Base-by-base conservation (phyloP, 2,329 filamentous ascomycete genomes). In the Thermothelomyces thermophilus region DNA sequence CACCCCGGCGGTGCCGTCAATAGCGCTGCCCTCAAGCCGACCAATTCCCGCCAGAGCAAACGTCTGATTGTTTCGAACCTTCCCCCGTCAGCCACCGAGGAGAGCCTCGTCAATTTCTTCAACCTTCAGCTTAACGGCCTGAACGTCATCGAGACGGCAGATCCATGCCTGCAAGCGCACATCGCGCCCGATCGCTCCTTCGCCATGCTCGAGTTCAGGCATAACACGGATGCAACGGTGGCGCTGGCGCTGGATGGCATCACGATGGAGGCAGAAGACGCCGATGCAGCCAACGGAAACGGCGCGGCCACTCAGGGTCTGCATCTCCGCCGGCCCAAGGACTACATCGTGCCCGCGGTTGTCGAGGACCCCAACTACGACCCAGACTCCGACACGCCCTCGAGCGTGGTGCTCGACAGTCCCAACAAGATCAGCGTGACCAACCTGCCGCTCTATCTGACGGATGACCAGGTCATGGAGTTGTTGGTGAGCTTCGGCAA, bases 51-150 rank as follows among this genome's bases (percentile, higher is more conserved):
- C 57, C 93, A 98, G 70, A 84, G 90, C 45, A 97, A 94, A 73
- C 87, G 94, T 58, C 80, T 99, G 20, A 81, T 98, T 59, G 80
- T 90, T 26, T 84, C 89, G 70, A 95, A 95, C 64, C 69, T 98
- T 13, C 86, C 91, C 2, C 62, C 77, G 1, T 77, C 74, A 20
- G 77, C 79, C n/a, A 87, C 80, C 13, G 88, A 95, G 52, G 90
- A 95, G 46, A 73, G 71, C 55, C 66, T 98, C 35, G 72, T 85
- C 53, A 77, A 82, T 19, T 98, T 96, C 71, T 96, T 98, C 77
- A 98, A 98, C 63, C 75, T 95, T 20, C 90, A 97, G 66, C 79
- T 99, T 45, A 97, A 98, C 62, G 90, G 90, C n/a, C 73, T 98
- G 41, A 99, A 98, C 62, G 86, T 96, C 31, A 82, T 95, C 46